Evolutionary conservation across 1,284 basidiomycete genomes (phyloP), one percentile per base, ranked within the genome.

Genomic region (Ustilago vetiveriae): DNA sequence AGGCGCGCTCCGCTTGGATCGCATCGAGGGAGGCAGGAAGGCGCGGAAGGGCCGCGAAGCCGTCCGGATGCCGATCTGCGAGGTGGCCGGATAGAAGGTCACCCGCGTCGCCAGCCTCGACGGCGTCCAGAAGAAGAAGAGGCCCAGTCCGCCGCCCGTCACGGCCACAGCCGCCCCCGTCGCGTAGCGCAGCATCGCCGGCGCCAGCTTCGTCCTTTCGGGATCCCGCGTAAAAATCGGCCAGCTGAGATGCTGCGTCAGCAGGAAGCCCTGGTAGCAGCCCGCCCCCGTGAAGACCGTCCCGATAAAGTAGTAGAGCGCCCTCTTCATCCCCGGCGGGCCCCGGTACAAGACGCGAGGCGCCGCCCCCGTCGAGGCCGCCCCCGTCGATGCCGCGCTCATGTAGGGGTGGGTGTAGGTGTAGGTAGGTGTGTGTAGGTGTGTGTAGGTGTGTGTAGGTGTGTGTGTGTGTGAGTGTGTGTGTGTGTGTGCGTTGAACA

Each of bases 51-150:
- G 60, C 27, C 46, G 42, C n/a, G 60, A 60, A 16, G 55, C 38
- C 10, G 60, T 60, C 13, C 58, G 54, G 22, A 62, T 57, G 24
- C 62, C 62, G 19, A 69, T 48, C 48, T 58, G 57, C 21, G 46
- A 58, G 4, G 54, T 62, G 0, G 71, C 62, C 11, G 71, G 71
- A 26, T 73, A 65, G 30, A 73, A 30, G 4, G 71, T 73, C 37
- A 73, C 47, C 29, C 71, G 44, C n/a, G 71, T 73, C 7, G 50
- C 58, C 17, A 70, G 56, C 35, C 71, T 47, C 22, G 62, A 57
- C 11, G 71, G 71, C 7, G 57, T 69, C 49, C 51, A 58, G 39
- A 73, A 62, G 62, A 73, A 69, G 47, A 73, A 73, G 19, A 66
- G 8, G 11, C 66, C 66, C 0, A 65, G 43, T 10, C 53, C 57